These are phyloP conservation scores for Dacryopinax spathularia DNA, from an alignment of 768 basidiomycete genomes.

Conservation along the genomic window DNA sequence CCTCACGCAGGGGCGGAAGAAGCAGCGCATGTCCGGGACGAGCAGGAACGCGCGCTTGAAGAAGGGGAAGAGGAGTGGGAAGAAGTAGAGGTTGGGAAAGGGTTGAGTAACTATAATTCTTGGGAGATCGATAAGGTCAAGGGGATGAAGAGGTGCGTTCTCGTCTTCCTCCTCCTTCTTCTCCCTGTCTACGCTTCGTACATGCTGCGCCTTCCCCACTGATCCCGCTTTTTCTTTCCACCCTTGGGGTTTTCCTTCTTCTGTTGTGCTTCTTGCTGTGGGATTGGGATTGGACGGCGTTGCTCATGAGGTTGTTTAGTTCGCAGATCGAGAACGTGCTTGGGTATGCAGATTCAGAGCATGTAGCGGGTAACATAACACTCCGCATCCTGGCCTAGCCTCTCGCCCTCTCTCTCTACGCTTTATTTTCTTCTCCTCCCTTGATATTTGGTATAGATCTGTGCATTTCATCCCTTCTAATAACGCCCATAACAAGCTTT, in stretches of 20 bases:
- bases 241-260: neutral
- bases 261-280: neutral
- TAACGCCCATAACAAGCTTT: too few species aligned
- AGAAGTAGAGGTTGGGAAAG: conserved; percentile 80
- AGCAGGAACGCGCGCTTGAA: too few species aligned
- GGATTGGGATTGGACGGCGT: neutral
- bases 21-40: neutral
- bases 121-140: conserved; percentile 78
- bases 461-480: too few species aligned
- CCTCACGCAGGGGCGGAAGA: too few species aligned
- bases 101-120: conserved; percentile 91
- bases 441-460: too few species aligned
- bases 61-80: conserved; percentile 41
- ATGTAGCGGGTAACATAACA: conserved; percentile 91
- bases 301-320: conserved; percentile 32
- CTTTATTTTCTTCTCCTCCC: too few species aligned
- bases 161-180: neutral
- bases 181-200: neutral
- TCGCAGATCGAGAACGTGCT: conserved; percentile 64
- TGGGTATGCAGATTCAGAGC: conserved; percentile 91
- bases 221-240: conserved; percentile 9
- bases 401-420: too few species aligned
- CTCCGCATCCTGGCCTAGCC: conserved; percentile 43
- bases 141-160: conserved; percentile 75
- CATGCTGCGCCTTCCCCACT: conserved; percentile 4